These are phyloP conservation scores for Ormosia emarginata DNA, from an alignment of 306 rosid genomes.

Conservation along the genomic window DNA sequence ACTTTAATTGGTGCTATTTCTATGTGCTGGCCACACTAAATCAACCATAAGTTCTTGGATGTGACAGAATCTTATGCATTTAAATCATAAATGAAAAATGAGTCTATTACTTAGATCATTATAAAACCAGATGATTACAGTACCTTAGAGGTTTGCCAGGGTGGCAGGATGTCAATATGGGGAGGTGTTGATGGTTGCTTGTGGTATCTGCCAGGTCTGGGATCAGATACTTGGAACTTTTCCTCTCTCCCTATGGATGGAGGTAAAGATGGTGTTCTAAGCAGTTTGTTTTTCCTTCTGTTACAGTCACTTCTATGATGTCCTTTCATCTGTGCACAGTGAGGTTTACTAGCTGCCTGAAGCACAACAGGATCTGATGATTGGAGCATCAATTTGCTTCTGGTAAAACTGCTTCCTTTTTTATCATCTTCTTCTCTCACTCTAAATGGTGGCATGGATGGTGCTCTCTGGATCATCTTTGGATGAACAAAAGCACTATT, in stretches of 20 bases:
- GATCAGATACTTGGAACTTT: constrained; percentile 30
- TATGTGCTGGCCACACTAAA: background rate
- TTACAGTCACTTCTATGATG: constrained; percentile 10
- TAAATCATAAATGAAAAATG: background rate
- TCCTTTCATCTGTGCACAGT: constrained; percentile 25
- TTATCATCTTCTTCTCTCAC: constrained; percentile 35
- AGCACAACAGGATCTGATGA: constrained; percentile 25
- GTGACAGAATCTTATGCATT: constrained; percentile 3
- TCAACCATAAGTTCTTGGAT: constrained; percentile 2
- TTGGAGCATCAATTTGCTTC: constrained; percentile 25
- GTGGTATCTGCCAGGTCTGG: constrained; percentile 33
- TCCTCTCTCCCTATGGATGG: constrained; percentile 45
- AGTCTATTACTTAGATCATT: background rate
- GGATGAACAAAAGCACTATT: background rate
- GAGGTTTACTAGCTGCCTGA: constrained; percentile 13
- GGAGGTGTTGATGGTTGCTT: constrained; percentile 38
- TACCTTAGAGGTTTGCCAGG: constrained; percentile 50
- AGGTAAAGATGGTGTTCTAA: constrained; percentile 48
- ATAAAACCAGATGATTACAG: background rate
- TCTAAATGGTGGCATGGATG: constrained; percentile 51
- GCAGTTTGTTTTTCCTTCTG: constrained; percentile 29
- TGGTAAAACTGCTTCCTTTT: constrained; percentile 8
- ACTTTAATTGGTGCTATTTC: background rate
- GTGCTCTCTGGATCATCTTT: constrained; percentile 40
- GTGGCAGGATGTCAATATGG: constrained; percentile 36